Evolutionary conservation across 2,329 filamentous ascomycete genomes (phyloP).

Genomic region (Colletotrichum echinochloae): DNA sequence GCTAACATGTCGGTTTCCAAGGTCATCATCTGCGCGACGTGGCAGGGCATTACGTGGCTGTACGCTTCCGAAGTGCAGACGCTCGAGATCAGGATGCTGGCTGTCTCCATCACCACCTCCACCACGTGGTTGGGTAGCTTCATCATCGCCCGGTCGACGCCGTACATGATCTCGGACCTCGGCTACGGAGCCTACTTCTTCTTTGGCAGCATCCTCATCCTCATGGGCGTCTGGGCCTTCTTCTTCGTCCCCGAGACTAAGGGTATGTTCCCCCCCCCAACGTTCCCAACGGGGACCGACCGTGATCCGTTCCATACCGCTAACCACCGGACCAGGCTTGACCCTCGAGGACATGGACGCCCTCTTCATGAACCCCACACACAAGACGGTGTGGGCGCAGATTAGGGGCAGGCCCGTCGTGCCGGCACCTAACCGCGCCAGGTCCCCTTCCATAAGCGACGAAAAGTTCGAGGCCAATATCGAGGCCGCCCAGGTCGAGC

Average conservation of each 20-base stretch:
- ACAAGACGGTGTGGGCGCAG: conserved; percentile 49
- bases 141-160: conserved; percentile 54
- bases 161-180: conserved; percentile 56
- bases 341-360: conserved; percentile 62
- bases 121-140: conserved; percentile 56
- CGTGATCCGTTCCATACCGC: not conserved
- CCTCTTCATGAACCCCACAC: conserved; percentile 48
- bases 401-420: conserved; percentile 37
- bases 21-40: conserved; percentile 53
- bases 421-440: conserved; percentile 20
- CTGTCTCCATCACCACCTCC: conserved; percentile 50
- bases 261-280: conserved; percentile 46
- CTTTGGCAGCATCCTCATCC: conserved; percentile 60
- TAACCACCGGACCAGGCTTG: conserved; percentile 45
- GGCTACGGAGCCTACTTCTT: conserved; percentile 66
- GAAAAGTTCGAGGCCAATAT: conserved; percentile 39
- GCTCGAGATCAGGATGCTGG: conserved; percentile 51
- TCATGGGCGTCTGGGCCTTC: conserved; percentile 59
- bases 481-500: conserved; percentile 30
- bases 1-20: not conserved
- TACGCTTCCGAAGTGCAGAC: conserved; percentile 63
- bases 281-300: too few species aligned
- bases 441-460: conserved; percentile 30
- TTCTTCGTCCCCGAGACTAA: conserved; percentile 66
- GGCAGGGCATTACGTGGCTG: conserved; percentile 58